Conservation (phyloP, 2,329 filamentous ascomycete genomes). For the Aspergillus japonicus region DNA sequence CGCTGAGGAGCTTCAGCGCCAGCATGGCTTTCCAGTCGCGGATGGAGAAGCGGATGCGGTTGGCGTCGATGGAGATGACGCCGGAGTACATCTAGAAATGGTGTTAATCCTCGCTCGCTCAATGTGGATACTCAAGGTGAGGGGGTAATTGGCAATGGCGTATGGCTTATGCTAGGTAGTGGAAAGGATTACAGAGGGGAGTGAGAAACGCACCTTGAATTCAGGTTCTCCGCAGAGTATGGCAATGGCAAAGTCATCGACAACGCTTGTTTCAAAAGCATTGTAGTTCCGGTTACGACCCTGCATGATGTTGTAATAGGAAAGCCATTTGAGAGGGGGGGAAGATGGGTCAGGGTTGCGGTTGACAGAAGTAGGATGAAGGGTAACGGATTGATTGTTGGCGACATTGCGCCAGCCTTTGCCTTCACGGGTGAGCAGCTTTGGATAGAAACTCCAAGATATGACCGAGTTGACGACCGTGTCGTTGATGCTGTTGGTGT, state of each 20-base stretch:
- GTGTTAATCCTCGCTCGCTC: background rate
- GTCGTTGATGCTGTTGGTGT: slow-evolving; percentile 77
- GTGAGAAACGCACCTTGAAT: slow-evolving; percentile 63
- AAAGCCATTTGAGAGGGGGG: slow-evolving; percentile 68
- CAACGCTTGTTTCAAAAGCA: slow-evolving; percentile 81
- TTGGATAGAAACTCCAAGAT: slow-evolving; percentile 94
- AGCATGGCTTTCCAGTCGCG: slow-evolving; percentile 88
- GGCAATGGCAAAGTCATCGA: slow-evolving; percentile 77
- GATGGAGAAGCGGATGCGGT: slow-evolving; percentile 78
- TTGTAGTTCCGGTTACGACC: slow-evolving; percentile 76
- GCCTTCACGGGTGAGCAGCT: slow-evolving; percentile 77
- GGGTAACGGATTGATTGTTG: slow-evolving; percentile 85
- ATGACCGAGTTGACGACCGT: slow-evolving; percentile 76
- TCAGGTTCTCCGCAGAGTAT: slow-evolving; percentile 86
- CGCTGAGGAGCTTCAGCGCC: slow-evolving; percentile 77
- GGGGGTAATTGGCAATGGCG: background rate
- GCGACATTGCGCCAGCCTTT: slow-evolving; percentile 88
- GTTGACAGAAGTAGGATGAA: slow-evolving; percentile 89
- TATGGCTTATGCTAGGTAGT: background rate
- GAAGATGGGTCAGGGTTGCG: slow-evolving; percentile 52
- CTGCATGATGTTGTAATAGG: slow-evolving; percentile 98
- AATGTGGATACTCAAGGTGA: background rate
- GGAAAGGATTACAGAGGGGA: background rate
- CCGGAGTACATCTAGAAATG: slow-evolving; percentile 72
- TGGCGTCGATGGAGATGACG: slow-evolving; percentile 81